Base-by-base conservation (phyloP, 1,284 basidiomycete genomes). In the Austroboletus niveus region DNA sequence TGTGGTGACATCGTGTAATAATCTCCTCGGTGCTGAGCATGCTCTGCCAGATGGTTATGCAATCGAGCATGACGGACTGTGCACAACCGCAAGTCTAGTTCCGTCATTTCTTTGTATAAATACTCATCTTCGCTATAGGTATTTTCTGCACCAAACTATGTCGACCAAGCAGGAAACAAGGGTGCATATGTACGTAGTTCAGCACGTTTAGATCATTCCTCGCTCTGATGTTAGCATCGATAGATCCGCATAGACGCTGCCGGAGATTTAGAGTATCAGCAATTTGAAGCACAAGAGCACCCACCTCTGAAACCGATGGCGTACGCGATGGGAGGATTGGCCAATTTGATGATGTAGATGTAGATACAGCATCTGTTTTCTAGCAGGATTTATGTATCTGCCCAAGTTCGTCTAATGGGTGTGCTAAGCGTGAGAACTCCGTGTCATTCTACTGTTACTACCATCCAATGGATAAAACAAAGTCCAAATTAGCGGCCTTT, bases 221-320 rank as follows among this genome's bases (percentile, higher is more conserved):
- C 30, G 42, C 36, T 31, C 38, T 60, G 45, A 57, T 35, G 34
- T 52, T 51, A 17, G 44, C 32, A 46, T 48, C 34, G 29, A 47
- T 58, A 91, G 88, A 87, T 95, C 60, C 85, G 87, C 42, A 90
- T 97, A 63, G 86, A 95, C 68, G 80, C 85, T 30, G 74, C 79
- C 35, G 94, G 94, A 15, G 80, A 83, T 52, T 79, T 87, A 57
- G 69, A 84, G 47, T 94, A 93, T 72, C 76, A 82, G 60, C 87
- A 93, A 62, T 98, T 95, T 67, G 85, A 89, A 15, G 93, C 94
- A 10, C 84, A 83, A 48, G 86, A 89, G 29, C 94, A 97, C 72
- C 94, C 94, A 20, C 85, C 90, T 47, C 77, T 96, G 76, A 90
- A 85, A 66, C 94, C 94, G 9, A 97, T 97, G 94, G 93, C 93